These are phyloP conservation scores for Tieghemostelium lacteum DNA, from an alignment of 78 protist species.

Conservation along the genomic window DNA sequence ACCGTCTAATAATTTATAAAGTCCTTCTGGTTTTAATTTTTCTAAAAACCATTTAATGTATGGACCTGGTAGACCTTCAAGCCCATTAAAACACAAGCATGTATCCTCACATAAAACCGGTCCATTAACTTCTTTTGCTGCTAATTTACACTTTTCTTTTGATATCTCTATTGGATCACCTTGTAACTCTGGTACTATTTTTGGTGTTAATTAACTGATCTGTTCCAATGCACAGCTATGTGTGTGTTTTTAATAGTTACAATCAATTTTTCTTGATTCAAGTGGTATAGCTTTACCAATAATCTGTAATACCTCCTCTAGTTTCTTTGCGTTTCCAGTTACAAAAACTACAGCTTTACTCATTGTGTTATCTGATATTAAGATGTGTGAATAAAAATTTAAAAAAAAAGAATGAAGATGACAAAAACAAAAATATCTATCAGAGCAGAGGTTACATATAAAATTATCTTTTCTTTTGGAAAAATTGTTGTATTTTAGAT, in stretches of 20 bases:
- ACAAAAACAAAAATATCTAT: not conserved
- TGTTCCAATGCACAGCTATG: no score
- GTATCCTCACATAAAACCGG: slow-evolving; percentile 97
- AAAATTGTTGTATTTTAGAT: not conserved
- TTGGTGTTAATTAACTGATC: no score
- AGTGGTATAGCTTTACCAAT: slow-evolving; percentile 50
- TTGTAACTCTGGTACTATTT: slow-evolving; percentile 98
- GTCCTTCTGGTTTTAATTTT: slow-evolving; percentile 93
- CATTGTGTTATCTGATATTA: no score
- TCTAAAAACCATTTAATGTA: slow-evolving; percentile 96
- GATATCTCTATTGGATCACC: slow-evolving; percentile 96
- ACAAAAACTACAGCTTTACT: slow-evolving; percentile 67
- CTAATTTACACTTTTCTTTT: slow-evolving; percentile 87
- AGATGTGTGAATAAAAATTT: no score
- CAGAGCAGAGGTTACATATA: not conserved
- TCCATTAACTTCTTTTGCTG: slow-evolving; percentile 88
- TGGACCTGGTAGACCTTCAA: slow-evolving; percentile 97
- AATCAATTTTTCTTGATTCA: slow-evolving; percentile 81
- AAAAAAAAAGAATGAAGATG: no score
- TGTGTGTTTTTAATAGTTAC: no score
- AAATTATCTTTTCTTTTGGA: not conserved
- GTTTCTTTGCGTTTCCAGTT: slow-evolving; percentile 96
- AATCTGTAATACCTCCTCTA: slow-evolving; percentile 91
- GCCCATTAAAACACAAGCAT: slow-evolving; percentile 97
- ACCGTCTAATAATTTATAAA: slow-evolving; percentile 92